Conservation (phyloP, 2,329 filamentous ascomycete genomes). For the Claviceps capensis region DNA sequence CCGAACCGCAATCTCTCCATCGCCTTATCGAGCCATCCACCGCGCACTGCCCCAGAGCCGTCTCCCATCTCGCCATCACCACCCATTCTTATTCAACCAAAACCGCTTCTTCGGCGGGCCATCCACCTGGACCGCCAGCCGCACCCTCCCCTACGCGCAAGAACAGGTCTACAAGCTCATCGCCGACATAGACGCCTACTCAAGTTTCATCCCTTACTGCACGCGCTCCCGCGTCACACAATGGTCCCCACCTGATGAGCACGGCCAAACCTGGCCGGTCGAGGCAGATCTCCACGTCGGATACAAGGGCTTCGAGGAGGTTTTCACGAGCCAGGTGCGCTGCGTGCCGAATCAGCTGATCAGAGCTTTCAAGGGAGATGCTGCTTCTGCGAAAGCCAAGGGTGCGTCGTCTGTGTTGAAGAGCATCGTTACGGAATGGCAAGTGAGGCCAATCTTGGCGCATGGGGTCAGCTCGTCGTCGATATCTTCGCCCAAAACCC, state of each 20-base stretch:
- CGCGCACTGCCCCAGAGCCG: background rate
- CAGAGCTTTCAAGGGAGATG: slow-evolving; percentile 58
- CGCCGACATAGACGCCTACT: slow-evolving; percentile 76
- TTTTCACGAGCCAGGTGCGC: slow-evolving; percentile 65
- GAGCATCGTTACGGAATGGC: slow-evolving; percentile 58
- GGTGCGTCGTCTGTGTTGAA: slow-evolving; percentile 44
- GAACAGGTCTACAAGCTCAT: slow-evolving; percentile 68
- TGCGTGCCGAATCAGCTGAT: slow-evolving; percentile 63
- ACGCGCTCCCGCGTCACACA: slow-evolving; percentile 60
- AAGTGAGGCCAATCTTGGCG: slow-evolving; percentile 33
- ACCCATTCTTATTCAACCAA: slow-evolving; percentile 7
- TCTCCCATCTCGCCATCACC: background rate
- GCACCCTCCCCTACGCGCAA: slow-evolving; percentile 63
- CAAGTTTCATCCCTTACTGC: slow-evolving; percentile 85
- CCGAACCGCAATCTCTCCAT: background rate
- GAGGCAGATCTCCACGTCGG: slow-evolving; percentile 72
- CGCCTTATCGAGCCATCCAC: background rate
- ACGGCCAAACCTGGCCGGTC: slow-evolving; percentile 48
- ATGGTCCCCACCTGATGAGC: slow-evolving; percentile 45
- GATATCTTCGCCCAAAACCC: slow-evolving; percentile 32
- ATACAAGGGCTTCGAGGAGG: slow-evolving; percentile 72
- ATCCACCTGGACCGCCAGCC: slow-evolving; percentile 48
- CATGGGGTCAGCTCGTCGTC: background rate
- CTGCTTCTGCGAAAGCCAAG: slow-evolving; percentile 27
- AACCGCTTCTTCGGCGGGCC: slow-evolving; percentile 1